phyloP scores from a whole-genome alignment of 2,329 filamentous ascomycete genomes.

The Knoxdaviesia proteae region DNA sequence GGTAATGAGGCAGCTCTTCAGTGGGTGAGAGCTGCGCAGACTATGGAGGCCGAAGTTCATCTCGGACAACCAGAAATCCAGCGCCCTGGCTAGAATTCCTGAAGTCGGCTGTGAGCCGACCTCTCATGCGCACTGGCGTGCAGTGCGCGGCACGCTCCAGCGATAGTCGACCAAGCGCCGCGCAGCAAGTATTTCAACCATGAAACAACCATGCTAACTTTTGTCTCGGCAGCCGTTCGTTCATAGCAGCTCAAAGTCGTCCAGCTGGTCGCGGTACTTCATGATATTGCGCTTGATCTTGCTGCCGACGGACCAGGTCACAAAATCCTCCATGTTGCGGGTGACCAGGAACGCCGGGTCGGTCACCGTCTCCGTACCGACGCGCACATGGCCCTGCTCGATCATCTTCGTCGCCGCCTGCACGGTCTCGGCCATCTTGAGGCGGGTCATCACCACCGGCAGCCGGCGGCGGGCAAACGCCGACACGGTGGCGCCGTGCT shows the following conservation, averaged over 20 bases:
- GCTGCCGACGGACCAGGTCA: slow-evolving; percentile 87
- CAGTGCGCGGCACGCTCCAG: no score
- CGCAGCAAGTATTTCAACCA: no score
- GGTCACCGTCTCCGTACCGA: slow-evolving; percentile 75
- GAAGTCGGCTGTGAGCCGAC: no score
- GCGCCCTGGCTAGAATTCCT: no score
- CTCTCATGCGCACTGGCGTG: no score
- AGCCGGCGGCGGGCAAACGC: slow-evolving; percentile 70
- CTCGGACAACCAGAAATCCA: no score
- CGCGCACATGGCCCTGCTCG: slow-evolving; percentile 82
- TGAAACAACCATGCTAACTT: no score
- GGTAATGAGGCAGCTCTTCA: no score
- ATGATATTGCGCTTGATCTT: slow-evolving; percentile 96
- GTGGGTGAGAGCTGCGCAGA: no score
- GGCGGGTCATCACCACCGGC: slow-evolving; percentile 74
- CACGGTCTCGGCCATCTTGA: slow-evolving; percentile 82
- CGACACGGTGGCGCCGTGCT: slow-evolving; percentile 72
- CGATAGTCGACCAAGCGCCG: no score
- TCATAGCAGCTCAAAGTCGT: slow-evolving; percentile 83
- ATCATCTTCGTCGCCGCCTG: slow-evolving; percentile 71
- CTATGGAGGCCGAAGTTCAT: no score
- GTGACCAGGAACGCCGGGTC: slow-evolving; percentile 82
- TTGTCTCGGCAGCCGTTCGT: no score
- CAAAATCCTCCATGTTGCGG: slow-evolving; percentile 80
- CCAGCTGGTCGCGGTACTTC: slow-evolving; percentile 83